These are phyloP conservation scores for Talaromyces sp. DNA, from an alignment of 2,329 filamentous ascomycete genomes.

Conservation along the genomic window DNA sequence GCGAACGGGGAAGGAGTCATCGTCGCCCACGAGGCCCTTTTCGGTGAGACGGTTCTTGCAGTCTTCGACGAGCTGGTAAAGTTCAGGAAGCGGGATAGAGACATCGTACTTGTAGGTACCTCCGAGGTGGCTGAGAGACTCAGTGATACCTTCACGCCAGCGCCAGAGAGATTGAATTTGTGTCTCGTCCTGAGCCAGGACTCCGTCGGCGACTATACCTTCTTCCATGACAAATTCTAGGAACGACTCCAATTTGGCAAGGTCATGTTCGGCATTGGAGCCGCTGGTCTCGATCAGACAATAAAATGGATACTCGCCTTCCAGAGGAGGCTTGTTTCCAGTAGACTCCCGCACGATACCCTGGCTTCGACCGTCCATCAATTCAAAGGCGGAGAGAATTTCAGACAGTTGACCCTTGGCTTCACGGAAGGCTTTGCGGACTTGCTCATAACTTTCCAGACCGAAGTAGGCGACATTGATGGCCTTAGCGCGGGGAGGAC, in stretches of 20 bases:
- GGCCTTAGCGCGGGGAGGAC: constrained; percentile 78
- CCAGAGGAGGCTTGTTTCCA: constrained; percentile 72
- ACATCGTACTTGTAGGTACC: constrained; percentile 99
- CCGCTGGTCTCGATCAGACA: constrained; percentile 95
- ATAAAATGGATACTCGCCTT: constrained; percentile 85
- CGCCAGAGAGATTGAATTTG: constrained; percentile 81
- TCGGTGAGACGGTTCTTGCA: constrained; percentile 65
- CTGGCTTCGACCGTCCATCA: constrained; percentile 88
- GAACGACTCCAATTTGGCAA: constrained; percentile 82
- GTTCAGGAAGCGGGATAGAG: constrained; percentile 80
- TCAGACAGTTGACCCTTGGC: constrained; percentile 88
- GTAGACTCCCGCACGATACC: constrained; percentile 69
- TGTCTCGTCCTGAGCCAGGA: constrained; percentile 88
- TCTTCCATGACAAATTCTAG: constrained; percentile 86
- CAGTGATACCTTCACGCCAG: constrained; percentile 89
- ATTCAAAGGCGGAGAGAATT: constrained; percentile 93
- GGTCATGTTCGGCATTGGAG: constrained; percentile 89
- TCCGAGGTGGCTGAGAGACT: constrained; percentile 82
- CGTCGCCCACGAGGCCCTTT: constrained; percentile 71
- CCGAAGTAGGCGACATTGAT: constrained; percentile 95
- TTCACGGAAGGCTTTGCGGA: constrained; percentile 77
- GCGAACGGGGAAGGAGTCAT: constrained; percentile 70
- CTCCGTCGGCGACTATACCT: constrained; percentile 81
- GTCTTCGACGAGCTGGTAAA: constrained; percentile 88
- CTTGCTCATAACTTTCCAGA: constrained; percentile 82